Conservation (phyloP, 108 stramenopile genomes). For the Hondaea fermentalgiana region DNA sequence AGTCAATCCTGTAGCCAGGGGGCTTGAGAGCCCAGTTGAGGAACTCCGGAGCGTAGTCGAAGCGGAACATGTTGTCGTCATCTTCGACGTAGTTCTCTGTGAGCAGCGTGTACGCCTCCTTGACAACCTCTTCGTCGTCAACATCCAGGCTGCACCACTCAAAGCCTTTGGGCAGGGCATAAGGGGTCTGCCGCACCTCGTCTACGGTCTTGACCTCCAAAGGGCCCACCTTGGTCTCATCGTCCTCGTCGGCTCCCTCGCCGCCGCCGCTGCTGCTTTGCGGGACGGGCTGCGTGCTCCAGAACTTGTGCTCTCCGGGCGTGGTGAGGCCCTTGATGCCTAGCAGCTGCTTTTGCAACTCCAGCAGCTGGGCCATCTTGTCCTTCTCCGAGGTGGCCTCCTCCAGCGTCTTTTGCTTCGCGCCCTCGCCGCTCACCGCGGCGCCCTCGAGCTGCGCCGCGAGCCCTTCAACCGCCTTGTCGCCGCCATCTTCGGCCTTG, state of each 20-base stretch:
- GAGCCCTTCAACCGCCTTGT: not conserved
- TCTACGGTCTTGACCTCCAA: slow-evolving; percentile 63
- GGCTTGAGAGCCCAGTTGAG: slow-evolving; percentile 82
- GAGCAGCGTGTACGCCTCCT: slow-evolving; percentile 85
- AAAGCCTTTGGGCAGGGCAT: slow-evolving; percentile 90
- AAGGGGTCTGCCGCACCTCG: slow-evolving; percentile 77
- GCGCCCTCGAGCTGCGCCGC: not conserved
- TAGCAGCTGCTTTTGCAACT: too few relatives aligned
- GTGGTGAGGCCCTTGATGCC: not conserved
- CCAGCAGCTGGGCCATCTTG: too few relatives aligned
- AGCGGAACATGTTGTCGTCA: slow-evolving; percentile 92
- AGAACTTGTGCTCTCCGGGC: slow-evolving; percentile 66
- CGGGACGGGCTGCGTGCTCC: slow-evolving; percentile 86
- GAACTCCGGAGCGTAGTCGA: slow-evolving; percentile 84
- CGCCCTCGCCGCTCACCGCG: not conserved
- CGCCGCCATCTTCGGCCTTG: not conserved
- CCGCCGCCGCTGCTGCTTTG: not conserved
- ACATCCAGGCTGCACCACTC: slow-evolving; percentile 83
- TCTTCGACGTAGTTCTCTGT: slow-evolving; percentile 98
- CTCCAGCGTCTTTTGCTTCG: too few relatives aligned
- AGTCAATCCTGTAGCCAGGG: slow-evolving; percentile 67
- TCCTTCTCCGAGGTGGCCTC: too few relatives aligned
- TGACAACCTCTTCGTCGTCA: slow-evolving; percentile 40
- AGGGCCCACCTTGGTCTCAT: slow-evolving; percentile 58
- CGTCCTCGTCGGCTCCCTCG: not conserved